These are phyloP conservation scores for Corylus avellana DNA, from an alignment of 306 rosid species.

Conservation along the genomic window DNA sequence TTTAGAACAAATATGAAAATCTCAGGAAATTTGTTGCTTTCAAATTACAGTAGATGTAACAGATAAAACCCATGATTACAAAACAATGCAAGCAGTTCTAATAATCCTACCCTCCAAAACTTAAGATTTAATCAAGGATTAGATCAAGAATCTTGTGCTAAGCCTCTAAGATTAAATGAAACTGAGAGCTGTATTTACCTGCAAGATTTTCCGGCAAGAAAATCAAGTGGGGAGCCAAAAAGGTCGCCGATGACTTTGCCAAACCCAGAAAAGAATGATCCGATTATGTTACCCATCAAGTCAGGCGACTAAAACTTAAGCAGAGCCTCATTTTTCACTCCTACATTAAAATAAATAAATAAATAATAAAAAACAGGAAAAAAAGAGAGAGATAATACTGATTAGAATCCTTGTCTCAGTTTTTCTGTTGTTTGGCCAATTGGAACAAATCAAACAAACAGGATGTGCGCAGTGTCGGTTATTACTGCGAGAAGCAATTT, in stretches of 20 bases:
- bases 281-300: conserved; percentile 54
- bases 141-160: not conserved
- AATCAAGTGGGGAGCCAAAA: conserved; percentile 57
- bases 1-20: not conserved
- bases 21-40: not conserved
- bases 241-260: conserved; percentile 46
- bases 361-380: too few species aligned
- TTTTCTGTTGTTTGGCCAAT: not conserved
- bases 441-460: not conserved
- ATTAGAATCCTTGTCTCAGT: not conserved
- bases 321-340: conserved; percentile 4
- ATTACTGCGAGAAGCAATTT: too few species aligned
- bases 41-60: not conserved
- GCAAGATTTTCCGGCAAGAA: conserved; percentile 70
- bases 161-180: not conserved
- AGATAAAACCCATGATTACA: not conserved
- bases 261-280: conserved; percentile 51
- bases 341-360: not conserved
- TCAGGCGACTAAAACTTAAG: conserved; percentile 5
- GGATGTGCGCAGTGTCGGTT: too few species aligned
- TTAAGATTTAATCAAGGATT: not conserved
- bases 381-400: not conserved
- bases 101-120: not conserved
- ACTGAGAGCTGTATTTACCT: conserved; percentile 37
- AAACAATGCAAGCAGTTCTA: not conserved